Conservation (phyloP, 2,329 filamentous ascomycete species). For the Arthrobotrys musiformis region DNA sequence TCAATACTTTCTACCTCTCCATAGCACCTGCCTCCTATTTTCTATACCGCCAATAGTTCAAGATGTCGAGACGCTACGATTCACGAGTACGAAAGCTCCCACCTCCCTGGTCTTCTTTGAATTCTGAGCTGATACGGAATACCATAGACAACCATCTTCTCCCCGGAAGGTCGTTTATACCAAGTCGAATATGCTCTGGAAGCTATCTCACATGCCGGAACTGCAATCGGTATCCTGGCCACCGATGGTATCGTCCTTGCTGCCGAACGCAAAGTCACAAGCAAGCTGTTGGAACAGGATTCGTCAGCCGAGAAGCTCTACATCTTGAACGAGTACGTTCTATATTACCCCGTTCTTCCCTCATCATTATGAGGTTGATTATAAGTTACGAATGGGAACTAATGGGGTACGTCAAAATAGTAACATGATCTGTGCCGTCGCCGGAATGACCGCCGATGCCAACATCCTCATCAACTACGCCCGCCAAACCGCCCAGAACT, state of each 20-base stretch:
- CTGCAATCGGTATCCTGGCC: constrained; percentile 93
- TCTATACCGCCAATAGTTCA: constrained; percentile 1
- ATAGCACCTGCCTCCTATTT: background rate
- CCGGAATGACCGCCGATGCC: constrained; percentile 98
- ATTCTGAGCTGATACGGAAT: constrained; percentile 20
- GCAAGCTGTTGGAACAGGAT: constrained; percentile 98
- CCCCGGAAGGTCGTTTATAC: constrained; percentile 96
- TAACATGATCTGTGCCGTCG: constrained; percentile 99
- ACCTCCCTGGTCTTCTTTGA: constrained; percentile 58
- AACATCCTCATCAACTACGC: constrained; percentile 99
- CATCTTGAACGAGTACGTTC: constrained; percentile 88
- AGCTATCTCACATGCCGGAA: constrained; percentile 97
- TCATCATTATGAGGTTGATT: background rate
- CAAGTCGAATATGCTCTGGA: constrained; percentile 99
- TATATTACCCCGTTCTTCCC: background rate
- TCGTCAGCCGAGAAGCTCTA: constrained; percentile 99
- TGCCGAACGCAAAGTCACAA: constrained; percentile 98
- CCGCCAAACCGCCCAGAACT: constrained; percentile 93
- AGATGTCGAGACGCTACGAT: constrained; percentile 97
- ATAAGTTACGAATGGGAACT: background rate
- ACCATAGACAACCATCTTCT: constrained; percentile 96
- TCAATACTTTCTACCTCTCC: constrained; percentile 5
- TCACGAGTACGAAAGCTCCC: constrained; percentile 76
- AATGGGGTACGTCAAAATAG: constrained; percentile 65
- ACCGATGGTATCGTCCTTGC: constrained; percentile 98